These are phyloP conservation scores for Eryngium alpinum DNA, from an alignment of 140 eudicot genomes.

Conservation along the genomic window DNA sequence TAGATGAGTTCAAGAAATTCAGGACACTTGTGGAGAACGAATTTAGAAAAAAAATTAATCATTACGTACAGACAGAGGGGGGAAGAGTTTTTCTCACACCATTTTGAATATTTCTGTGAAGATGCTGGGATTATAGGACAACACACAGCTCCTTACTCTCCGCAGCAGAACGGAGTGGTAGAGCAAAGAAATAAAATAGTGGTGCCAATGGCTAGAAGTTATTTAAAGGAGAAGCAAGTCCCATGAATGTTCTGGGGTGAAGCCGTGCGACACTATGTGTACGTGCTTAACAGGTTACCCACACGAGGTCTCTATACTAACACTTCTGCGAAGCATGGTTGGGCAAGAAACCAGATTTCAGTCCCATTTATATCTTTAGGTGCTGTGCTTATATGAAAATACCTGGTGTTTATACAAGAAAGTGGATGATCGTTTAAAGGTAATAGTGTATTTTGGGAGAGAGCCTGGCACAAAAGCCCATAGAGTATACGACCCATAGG, in stretches of 20 bases:
- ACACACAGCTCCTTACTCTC: not conserved
- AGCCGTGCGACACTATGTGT: not conserved
- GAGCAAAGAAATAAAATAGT: not conserved
- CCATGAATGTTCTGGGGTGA: not conserved
- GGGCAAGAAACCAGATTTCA: not conserved
- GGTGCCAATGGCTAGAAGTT: not conserved
- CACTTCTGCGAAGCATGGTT: not conserved
- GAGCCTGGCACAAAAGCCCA: not conserved
- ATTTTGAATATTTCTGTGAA: not conserved
- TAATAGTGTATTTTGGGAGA: not conserved
- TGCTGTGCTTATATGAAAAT: not conserved
- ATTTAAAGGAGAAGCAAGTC: not conserved
- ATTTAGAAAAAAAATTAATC: not conserved
- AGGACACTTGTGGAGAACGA: not conserved
- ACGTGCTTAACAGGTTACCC: not conserved
- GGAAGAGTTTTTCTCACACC: not conserved
- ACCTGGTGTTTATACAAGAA: not conserved
- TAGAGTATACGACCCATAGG: not conserved
- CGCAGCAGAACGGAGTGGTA: not conserved
- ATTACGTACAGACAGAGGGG: not conserved
- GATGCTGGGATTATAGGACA: not conserved
- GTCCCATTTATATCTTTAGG: not conserved
- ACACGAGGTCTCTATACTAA: not conserved
- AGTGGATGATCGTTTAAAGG: not conserved
- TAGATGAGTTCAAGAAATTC: not conserved